Base-by-base conservation (phyloP, 306 rosid genomes). In the Pueraria montana region DNA sequence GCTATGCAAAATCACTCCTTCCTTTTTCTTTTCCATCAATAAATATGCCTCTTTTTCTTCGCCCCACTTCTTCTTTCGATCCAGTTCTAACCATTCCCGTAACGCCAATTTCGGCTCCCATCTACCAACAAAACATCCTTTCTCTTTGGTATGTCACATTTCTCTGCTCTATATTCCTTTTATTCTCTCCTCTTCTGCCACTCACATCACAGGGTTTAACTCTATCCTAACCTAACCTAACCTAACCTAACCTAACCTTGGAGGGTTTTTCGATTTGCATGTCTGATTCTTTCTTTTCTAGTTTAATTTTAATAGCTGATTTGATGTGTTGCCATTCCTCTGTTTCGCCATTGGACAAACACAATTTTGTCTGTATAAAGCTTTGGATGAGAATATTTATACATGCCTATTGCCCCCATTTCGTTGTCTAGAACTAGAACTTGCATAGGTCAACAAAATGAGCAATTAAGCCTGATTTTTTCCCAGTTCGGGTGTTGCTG, bases 1-100 rank as follows among this genome's bases (percentile, higher is more conserved):
- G 87, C 91, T 38, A 70, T 64, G 77, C 76, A 74, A 83, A 74
- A 56, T 67, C 87, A 21, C 80, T 79, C 58, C 79, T 69, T 79
- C 58, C 79, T 69, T 82, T 79, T 64, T 42, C 2, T 53, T 82
- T 64, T 64, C 77, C 82, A 52, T 80, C 81, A n/a, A 67, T 59
- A 50, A 23, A 83, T 69, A 76, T 84, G 84, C 74, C 85, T 68
- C 81, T 40, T 46, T 80, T 74, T 63, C 71, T 76, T 78, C 83
- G 30, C 43, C 74, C 45, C 79, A 30, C 45, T 56, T 23, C 7
- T 63, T 58, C 6, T 45, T 80, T 71, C 62, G 85, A 87, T 87
- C 86, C 87, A 65, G 64, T 80, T 67, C 84, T 58, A 48, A 65
- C 52, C 62, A 36, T 66, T 42, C 83, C 49, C 83, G 70, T 72